Base-by-base conservation (phyloP, 164 flowering plant genomes). In the Amborella trichopoda region DNA sequence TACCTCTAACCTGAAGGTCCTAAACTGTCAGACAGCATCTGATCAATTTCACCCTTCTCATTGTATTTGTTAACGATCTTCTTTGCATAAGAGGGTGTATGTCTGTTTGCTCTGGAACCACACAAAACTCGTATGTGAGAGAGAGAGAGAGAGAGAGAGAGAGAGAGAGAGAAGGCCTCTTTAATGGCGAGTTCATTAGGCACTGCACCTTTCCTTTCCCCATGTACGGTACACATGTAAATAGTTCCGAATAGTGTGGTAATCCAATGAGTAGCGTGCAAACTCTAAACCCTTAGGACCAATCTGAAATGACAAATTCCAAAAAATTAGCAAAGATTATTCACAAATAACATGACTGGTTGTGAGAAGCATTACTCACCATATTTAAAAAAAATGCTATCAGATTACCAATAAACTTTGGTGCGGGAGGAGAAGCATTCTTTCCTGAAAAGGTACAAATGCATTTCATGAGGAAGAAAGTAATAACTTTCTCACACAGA, bases 261-360 rank as follows among this genome's bases (percentile, higher is more conserved):
- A 91, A 53, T 90, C 96, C 20, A 91, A 68, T 1, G 98, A 91
- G 62, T 91, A 91, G 10, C 94, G 87, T 10, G 96, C 98, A 53
- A 91, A 91, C 61, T 91, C 98, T 26, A 91, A 72, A 50, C 98
- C 98, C 57, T 83, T 91, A 11, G 98, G 96, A 19, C 98, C 98
- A 78, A 91, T 59, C 98, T 91, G 68, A 45, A 50, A 38, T 26
- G 50, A 45, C 19, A 6, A 6, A 6, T 2, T n/a, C n/a, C n/a
- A n/a, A n/a, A n/a, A n/a, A n/a, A n/a, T n/a, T n/a, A n/a, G n/a
- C n/a, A n/a, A n/a, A n/a, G n/a, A n/a, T n/a, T 37, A 13, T 37
- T 14, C 6, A 5, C 5, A 37, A 37, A 4, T 37, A 6, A 37
- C 18, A 16, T 14, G 13, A 20, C 18, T 14, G 40, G n/a, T 6